Conservation (phyloP, 2,329 filamentous ascomycete genomes). For the Xylaria sp. region DNA sequence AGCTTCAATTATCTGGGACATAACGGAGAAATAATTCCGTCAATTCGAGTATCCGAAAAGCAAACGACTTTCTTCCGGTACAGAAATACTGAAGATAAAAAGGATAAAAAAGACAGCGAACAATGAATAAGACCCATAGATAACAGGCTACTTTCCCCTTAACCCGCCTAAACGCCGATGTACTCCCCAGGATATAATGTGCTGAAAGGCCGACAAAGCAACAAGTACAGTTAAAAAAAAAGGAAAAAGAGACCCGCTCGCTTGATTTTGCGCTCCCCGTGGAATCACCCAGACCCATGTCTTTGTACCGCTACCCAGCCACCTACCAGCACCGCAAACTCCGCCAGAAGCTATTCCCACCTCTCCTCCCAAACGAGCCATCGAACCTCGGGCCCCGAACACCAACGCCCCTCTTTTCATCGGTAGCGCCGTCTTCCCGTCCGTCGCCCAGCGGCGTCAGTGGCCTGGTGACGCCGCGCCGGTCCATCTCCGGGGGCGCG, state of each 20-base stretch:
- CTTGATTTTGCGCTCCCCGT: not conserved
- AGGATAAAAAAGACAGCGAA: not conserved
- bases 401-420: slow-evolving; percentile 55
- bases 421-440: slow-evolving; percentile 46
- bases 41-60: not conserved
- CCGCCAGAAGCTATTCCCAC: slow-evolving; percentile 64
- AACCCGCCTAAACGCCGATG: slow-evolving; percentile 27
- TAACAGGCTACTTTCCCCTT: not conserved
- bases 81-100: not conserved
- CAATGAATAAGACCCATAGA: not conserved
- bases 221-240: slow-evolving; percentile 7
- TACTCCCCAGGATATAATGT: slow-evolving; percentile 32
- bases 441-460: slow-evolving; percentile 62
- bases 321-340: slow-evolving; percentile 65
- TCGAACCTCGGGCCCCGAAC: slow-evolving; percentile 57
- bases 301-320: not conserved
- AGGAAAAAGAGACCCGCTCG: not conserved
- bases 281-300: not conserved
- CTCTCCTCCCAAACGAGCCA: slow-evolving; percentile 55
- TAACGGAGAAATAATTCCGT: not conserved
- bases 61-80: not conserved
- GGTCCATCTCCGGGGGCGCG: slow-evolving; percentile 59
- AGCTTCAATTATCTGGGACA: not conserved
- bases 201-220: slow-evolving; percentile 9
- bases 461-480: slow-evolving; percentile 68